Evolutionary conservation across 2,329 filamentous ascomycete species (phyloP), one percentile per base, ranked within the genome.

Genomic region (Clonostachys rhizophaga): DNA sequence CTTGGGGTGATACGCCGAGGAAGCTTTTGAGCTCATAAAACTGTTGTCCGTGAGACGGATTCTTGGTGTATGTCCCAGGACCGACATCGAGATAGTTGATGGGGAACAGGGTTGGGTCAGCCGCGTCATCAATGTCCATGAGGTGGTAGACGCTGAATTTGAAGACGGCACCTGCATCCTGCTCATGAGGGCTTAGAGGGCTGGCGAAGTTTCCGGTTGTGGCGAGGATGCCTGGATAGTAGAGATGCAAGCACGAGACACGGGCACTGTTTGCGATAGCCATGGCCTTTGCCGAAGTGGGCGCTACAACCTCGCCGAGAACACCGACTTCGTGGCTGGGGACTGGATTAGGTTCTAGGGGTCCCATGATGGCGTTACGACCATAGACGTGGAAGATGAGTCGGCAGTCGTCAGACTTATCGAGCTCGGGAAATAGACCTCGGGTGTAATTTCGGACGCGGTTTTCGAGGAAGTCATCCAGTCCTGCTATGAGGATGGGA

Each of bases 161-260:
- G 33, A 66, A 60, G 45, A 63, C 68, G 1, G 65, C 64, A 0
- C 74, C 53, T 1, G 52, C 52, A 30, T 57, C 52, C 30, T 57
- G 54, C n/a, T 59, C 57, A 20, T 54, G 52, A 1, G 55, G 55
- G 0, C 52, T 50, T 1, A 54, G 34, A 7, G 55, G 55, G 8
- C 50, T 63, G 0, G 69, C 72, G 45, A 78, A 69, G 53, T 78
- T 78, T 0, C 75, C 76, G 0, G 67, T 66, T 0, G 72, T 78
- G 0, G 73, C 74, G 14, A 70, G 66, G 50, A 78, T 75, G 2
- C 68, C 66, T 0, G 62, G 57, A 46, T 79, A 79, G 1, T 67
- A 58, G 3, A 60, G 67, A 49, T 79, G 76, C 43, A 70, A 60
- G 14, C 60, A 60, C 3, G 57, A 68, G 9, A 72, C 60, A 41